Conservation (phyloP, 129 eudicot species). For the Daucus carota region DH1_v3.0 NC_030387.2:34347501-34348000, state of each 20-base stretch:
- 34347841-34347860: conserved; percentile 39
- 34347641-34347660: conserved; percentile 80
- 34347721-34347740: neutral
- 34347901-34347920: conserved; percentile 73
- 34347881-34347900: conserved; percentile 72
- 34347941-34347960: conserved; percentile 62
- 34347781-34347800: conserved; percentile 75
- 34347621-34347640: conserved; percentile 62
- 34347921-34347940: conserved; percentile 86
- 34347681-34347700: conserved; percentile 81
- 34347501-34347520: neutral
- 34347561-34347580: conserved; percentile 15
- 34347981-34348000: neutral
- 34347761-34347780: neutral
- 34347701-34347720: conserved; percentile 31
- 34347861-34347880: conserved; percentile 32
- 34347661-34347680: conserved; percentile 86
- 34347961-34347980: conserved; percentile 27
- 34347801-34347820: conserved; percentile 85
- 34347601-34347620: conserved; percentile 44
- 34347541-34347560: conserved; percentile 19
- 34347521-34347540: conserved; percentile 6
- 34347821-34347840: conserved; percentile 63
- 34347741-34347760: no score
- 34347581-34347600: neutral